phyloP scores from a whole-genome alignment of 345 rosid genomes.

The Eucalyptus erythrocorys region DNA sequence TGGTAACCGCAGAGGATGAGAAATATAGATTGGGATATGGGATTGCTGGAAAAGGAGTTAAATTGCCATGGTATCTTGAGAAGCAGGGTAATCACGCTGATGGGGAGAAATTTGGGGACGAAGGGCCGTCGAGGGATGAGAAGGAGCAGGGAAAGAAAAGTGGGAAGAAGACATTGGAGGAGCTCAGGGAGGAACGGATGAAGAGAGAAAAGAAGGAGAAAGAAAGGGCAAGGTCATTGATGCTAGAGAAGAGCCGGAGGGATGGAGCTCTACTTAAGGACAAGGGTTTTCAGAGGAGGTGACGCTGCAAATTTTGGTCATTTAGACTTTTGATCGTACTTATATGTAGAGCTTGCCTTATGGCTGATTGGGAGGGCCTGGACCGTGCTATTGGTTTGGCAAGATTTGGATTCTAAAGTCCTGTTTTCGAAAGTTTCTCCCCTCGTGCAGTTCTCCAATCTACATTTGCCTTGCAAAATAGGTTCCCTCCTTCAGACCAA shows the following conservation, averaged over 20 bases:
- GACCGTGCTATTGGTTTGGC: not conserved
- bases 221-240: conserved; percentile 48
- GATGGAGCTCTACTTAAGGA: conserved; percentile 2
- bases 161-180: conserved; percentile 61
- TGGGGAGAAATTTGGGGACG: conserved; percentile 9
- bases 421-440: not conserved
- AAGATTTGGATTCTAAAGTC: not conserved
- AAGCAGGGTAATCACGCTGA: conserved; percentile 21
- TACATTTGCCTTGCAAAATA: not conserved
- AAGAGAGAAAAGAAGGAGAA: conserved; percentile 24
- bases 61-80: conserved; percentile 84
- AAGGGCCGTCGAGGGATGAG: conserved; percentile 1
- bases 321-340: not conserved
- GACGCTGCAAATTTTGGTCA: not conserved
- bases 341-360: not conserved
- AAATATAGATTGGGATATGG: conserved; percentile 91
- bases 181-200: conserved; percentile 56
- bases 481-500: not conserved
- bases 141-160: conserved; percentile 19
- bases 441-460: not conserved
- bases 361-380: not conserved
- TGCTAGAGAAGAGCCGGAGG: conserved; percentile 33
- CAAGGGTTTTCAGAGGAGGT: conserved; percentile 43
- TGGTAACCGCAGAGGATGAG: conserved; percentile 64
- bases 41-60: conserved; percentile 85